Percentiles rank a stretch among this genome's conserved stretches.
Evolutionary conservation across 2,329 filamentous ascomycete genomes (phyloP).

Genomic region (Bipolaris victoriae): DNA sequence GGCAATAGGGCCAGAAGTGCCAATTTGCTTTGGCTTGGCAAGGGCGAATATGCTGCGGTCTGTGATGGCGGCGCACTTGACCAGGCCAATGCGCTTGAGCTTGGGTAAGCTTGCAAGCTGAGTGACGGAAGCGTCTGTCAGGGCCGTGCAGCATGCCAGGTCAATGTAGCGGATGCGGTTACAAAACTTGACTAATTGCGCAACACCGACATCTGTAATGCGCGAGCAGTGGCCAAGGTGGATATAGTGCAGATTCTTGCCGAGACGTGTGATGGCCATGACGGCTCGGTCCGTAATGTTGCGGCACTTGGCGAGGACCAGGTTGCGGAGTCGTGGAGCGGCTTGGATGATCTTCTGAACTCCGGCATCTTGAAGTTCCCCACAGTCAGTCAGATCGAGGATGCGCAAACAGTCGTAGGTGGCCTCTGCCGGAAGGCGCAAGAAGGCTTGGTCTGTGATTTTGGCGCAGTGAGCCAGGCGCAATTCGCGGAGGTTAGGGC

Average conservation of each 20-base stretch:
- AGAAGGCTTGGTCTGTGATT: constrained; percentile 87
- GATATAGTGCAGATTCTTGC: constrained; percentile 96
- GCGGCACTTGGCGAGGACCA: constrained; percentile 92
- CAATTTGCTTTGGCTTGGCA: constrained; percentile 67
- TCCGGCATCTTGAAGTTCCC: constrained; percentile 80
- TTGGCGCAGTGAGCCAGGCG: constrained; percentile 83
- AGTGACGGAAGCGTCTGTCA: constrained; percentile 86
- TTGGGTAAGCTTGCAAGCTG: constrained; percentile 88
- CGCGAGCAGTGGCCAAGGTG: constrained; percentile 92
- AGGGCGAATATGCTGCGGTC: constrained; percentile 86
- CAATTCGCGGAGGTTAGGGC: constrained; percentile 85
- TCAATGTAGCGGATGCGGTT: constrained; percentile 98
- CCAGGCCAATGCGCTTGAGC: constrained; percentile 89
- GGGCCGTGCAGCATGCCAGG: constrained; percentile 86
- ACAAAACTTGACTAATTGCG: constrained; percentile 80
- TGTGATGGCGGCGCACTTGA: constrained; percentile 91
- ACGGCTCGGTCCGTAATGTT: constrained; percentile 91
- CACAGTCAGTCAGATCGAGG: constrained; percentile 89
- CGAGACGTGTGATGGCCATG: constrained; percentile 82
- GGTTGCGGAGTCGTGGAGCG: constrained; percentile 86
- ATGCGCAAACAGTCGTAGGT: constrained; percentile 89
- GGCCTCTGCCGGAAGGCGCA: constrained; percentile 71
- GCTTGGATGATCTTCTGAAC: constrained; percentile 86
- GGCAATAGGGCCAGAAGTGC: constrained; percentile 62
- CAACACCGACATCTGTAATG: constrained; percentile 88